A percentile compares a stretch with the other conserved stretches of the same genome.
phyloP scores from a whole-genome alignment of 257 asterid genomes.

The Cruciata laevipes region DNA sequence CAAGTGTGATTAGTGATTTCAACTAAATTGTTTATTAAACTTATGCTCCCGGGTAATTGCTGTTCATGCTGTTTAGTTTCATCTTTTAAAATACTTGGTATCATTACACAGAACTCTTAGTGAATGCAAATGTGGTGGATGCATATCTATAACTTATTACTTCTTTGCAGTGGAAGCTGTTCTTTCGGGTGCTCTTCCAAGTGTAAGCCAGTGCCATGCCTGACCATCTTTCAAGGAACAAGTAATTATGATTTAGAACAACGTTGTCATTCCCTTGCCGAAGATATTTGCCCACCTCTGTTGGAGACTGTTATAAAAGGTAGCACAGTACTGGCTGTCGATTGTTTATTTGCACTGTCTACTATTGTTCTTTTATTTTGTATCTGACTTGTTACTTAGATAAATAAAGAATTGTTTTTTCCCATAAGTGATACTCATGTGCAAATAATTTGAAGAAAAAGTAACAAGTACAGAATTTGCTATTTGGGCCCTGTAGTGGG shows the following conservation, averaged over 20 bases:
- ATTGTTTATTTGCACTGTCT: neutral
- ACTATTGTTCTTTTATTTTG: neutral
- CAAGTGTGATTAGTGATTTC: neutral
- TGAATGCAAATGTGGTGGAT: constrained; percentile 4
- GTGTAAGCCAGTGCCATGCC: constrained; percentile 59
- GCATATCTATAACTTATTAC: neutral
- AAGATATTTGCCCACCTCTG: constrained; percentile 68
- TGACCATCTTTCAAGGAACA: constrained; percentile 57
- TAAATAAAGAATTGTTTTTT: neutral
- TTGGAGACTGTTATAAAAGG: constrained; percentile 86
- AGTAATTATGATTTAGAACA: constrained; percentile 43
- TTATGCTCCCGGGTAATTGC: neutral
- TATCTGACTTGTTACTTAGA: neutral
- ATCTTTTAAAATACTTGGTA: neutral
- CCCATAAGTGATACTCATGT: neutral
- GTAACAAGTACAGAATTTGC: neutral
- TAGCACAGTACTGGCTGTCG: constrained; percentile 6
- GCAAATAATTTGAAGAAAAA: neutral
- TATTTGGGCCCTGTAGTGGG: neutral
- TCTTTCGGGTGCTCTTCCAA: constrained; percentile 48
- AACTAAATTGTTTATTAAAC: neutral
- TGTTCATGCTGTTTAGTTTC: neutral
- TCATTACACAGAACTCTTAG: neutral
- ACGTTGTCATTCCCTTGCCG: constrained; percentile 56
- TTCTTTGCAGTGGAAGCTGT: constrained; percentile 68